Base-by-base conservation (phyloP, 2,329 filamentous ascomycete species). In the Microsporum audouinii region DNA sequence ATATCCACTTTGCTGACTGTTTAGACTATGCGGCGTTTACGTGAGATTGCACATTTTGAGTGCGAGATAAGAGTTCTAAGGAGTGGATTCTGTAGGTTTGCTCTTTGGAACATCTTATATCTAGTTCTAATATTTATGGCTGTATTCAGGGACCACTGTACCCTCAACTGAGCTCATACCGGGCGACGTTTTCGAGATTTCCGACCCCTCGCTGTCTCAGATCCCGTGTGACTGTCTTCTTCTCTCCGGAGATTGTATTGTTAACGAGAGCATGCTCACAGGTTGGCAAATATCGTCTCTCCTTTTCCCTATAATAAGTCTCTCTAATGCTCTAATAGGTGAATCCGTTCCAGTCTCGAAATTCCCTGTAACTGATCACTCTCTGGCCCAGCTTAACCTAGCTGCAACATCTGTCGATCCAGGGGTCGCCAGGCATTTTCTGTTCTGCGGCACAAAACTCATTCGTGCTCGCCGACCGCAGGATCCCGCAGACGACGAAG, bases 231-330 rank as follows among this genome's bases (percentile, higher is more conserved):
- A 99, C 73, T 95, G 92, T 72, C 78, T 99, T 38, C 77, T 99
- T 4, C 80, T 99, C 0, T 89, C 89, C 59, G 95, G 94, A 45
- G 95, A 99, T 74, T 96, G 91, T 69, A 97, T 99, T 64, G 91
- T 99, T 66, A 99, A 99, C 69, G 94, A 99, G 75, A 97, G 94
- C 76, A 99, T 99, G 94, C 83, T 99, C 39, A 99, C 94, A 43
- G 84, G 79, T 81, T 70, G 65, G 70, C 64, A 27, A 23, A 7
- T 10, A 12, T 5, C 14, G 6, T 1, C 27, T 51, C 27, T 8
- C 5, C 41, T n/a, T 58, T 33, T n/a, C 17, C 10, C 14, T n/a
- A 14, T 47, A 45, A 39, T 10, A 57, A 47, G 36, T 27, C 53
- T 31, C 34, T 33, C 36, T 59, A 57, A 60, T 61, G 14, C 56